These are phyloP conservation scores for Fusarium sp. DNA, from an alignment of 2,329 filamentous ascomycete species.

Conservation along the genomic window DNA sequence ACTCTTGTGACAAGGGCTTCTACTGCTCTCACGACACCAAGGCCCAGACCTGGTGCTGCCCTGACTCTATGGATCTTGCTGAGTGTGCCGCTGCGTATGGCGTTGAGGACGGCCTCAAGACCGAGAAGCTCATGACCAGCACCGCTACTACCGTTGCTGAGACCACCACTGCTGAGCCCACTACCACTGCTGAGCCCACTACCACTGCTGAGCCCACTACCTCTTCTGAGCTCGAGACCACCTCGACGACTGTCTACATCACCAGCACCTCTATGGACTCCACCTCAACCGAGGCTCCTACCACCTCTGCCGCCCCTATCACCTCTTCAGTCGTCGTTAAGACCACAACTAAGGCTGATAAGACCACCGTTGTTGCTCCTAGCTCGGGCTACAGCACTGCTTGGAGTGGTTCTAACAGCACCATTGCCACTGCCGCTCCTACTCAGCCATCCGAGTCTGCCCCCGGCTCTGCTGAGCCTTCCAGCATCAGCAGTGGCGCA, in stretches of 20 bases:
- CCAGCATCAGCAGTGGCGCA: constrained; percentile 45
- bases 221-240: constrained; percentile 40
- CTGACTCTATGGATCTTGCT: constrained; percentile 62
- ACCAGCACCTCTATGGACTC: constrained; percentile 39
- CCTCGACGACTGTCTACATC: constrained; percentile 44
- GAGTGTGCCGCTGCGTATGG: constrained; percentile 65
- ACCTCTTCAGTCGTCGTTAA: constrained; percentile 29
- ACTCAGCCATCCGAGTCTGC: constrained; percentile 43
- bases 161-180: constrained; percentile 23
- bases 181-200: constrained; percentile 24
- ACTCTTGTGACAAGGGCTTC: constrained; percentile 70
- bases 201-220: constrained; percentile 40
- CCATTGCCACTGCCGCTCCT: constrained; percentile 43
- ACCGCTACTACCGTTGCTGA: constrained; percentile 31
- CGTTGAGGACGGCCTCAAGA: constrained; percentile 60
- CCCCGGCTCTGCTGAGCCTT: constrained; percentile 32
- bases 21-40: constrained; percentile 68
- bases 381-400: constrained; percentile 46
- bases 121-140: constrained; percentile 48
- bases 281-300: constrained; percentile 33
- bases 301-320: constrained; percentile 46
- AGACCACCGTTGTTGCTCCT: constrained; percentile 45
- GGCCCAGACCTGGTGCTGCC: constrained; percentile 70
- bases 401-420: constrained; percentile 50
- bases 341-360: constrained; percentile 40